These are phyloP conservation scores for Pinus albicaulis DNA, from an alignment of 75 land plant genomes.

Conservation along the genomic window DNA sequence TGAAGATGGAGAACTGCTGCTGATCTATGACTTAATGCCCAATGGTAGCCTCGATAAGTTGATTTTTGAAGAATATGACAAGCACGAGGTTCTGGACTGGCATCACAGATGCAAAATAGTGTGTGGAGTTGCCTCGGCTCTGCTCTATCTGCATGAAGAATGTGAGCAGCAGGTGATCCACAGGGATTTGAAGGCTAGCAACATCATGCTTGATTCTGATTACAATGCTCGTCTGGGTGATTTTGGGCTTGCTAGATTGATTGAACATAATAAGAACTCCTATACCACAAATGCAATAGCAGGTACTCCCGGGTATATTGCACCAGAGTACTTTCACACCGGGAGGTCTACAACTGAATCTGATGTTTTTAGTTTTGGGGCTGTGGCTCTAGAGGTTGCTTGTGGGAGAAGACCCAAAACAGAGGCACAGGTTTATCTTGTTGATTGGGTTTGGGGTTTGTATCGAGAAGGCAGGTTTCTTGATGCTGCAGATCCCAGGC, in stretches of 20 bases:
- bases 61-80: background rate
- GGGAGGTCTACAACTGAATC: conserved; percentile 16
- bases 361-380: conserved; percentile 23
- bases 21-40: conserved; percentile 24
- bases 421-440: conserved; percentile 2
- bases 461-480: conserved; percentile 8
- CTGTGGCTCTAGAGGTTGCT: conserved; percentile 17
- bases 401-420: conserved; percentile 14
- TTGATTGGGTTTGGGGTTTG: conserved; percentile 22
- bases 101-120: conserved; percentile 32
- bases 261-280: conserved; percentile 9
- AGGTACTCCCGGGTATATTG: conserved; percentile 19
- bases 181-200: conserved; percentile 21
- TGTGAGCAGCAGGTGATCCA: conserved; percentile 44
- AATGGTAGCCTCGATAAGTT: conserved; percentile 27
- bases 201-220: conserved; percentile 18
- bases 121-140: conserved; percentile 27
- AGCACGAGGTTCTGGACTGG: conserved; percentile 22
- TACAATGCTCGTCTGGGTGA: conserved; percentile 20
- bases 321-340: conserved; percentile 22
- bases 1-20: conserved; percentile 19
- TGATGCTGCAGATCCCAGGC: conserved; percentile 8
- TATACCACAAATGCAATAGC: conserved; percentile 14
- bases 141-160: conserved; percentile 41
- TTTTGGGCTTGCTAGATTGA: conserved; percentile 23